phyloP scores from a whole-genome alignment of 2,329 filamentous ascomycete species.

The Peltaster fructicola region DNA sequence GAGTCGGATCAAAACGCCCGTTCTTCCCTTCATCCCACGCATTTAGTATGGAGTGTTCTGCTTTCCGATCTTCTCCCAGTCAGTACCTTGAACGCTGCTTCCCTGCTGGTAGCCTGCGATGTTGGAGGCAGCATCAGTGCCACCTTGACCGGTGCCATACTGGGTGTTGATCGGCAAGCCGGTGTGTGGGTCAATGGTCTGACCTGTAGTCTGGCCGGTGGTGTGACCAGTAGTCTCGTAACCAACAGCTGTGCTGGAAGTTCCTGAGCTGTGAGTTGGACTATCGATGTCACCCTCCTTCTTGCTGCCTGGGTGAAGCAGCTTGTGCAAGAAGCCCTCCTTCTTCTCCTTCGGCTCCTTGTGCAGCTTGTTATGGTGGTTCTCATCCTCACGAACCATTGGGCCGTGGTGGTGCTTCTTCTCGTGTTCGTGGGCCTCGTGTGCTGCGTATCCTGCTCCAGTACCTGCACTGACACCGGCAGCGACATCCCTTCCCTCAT shows the following conservation, averaged over 20 bases:
- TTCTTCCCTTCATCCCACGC: too few relatives aligned
- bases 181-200: conserved; percentile 21
- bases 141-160: conserved; percentile 21
- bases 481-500: too few relatives aligned
- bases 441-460: too few relatives aligned
- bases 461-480: too few relatives aligned
- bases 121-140: conserved; percentile 19
- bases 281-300: too few relatives aligned
- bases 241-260: too few relatives aligned
- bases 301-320: conserved; percentile 13
- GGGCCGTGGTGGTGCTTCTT: conserved; percentile 3
- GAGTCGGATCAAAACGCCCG: too few relatives aligned
- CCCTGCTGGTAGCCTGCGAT: conserved; percentile 17
- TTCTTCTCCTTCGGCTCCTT: conserved; percentile 24
- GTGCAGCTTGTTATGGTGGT: conserved; percentile 21
- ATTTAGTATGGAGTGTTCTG: conserved; percentile 4
- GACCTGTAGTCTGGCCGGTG: conserved; percentile 1
- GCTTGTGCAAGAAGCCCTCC: conserved; percentile 11
- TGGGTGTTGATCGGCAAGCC: conserved; percentile 24
- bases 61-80: conserved; percentile 4
- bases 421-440: too few relatives aligned
- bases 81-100: too few relatives aligned
- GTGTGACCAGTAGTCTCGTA: too few relatives aligned
- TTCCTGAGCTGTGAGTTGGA: too few relatives aligned
- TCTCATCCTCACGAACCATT: conserved; percentile 10